phyloP scores from a whole-genome alignment of 78 protist genomes.

The slime mould (Dictyostelium discoideum) region DNA sequence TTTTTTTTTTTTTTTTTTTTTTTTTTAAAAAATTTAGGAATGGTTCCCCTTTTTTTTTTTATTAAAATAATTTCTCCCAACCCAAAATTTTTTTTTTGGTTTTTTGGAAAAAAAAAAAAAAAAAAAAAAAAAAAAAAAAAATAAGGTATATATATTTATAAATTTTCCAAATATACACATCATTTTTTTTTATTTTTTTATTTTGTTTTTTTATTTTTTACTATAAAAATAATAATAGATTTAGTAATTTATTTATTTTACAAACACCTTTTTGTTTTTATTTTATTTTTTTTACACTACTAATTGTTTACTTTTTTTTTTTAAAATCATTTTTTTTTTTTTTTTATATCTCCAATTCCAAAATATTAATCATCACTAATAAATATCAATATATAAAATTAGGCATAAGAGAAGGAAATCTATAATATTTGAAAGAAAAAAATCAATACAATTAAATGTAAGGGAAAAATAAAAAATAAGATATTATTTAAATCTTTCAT shows the following conservation, averaged over 20 bases:
- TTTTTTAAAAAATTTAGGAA: neutral
- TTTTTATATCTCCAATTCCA: neutral
- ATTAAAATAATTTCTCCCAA: neutral
- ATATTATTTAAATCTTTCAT: neutral
- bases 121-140: too few relatives aligned
- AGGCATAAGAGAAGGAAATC: neutral
- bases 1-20: neutral
- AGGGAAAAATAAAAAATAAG: neutral
- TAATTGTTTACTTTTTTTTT: too few relatives aligned
- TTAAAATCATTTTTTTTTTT: too few relatives aligned
- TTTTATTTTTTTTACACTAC: neutral
- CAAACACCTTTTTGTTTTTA: neutral
- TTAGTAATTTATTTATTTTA: neutral
- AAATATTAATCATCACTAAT: too few relatives aligned
- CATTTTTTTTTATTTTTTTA: neutral
- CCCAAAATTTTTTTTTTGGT: too few relatives aligned
- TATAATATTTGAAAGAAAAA: slow-evolving; percentile 3
- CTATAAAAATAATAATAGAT: neutral
- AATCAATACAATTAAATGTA: slow-evolving; percentile 28
- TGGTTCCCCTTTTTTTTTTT: neutral
- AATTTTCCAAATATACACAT: neutral
- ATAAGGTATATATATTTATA: too few relatives aligned
- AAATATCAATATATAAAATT: neutral
- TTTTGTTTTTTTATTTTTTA: neutral
- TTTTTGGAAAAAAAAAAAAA: too few relatives aligned